Percentiles rank a stretch among this genome's conserved stretches.
Conservation (phyloP, 768 basidiomycete species). For the Kwoniella bestiolae region DNA sequence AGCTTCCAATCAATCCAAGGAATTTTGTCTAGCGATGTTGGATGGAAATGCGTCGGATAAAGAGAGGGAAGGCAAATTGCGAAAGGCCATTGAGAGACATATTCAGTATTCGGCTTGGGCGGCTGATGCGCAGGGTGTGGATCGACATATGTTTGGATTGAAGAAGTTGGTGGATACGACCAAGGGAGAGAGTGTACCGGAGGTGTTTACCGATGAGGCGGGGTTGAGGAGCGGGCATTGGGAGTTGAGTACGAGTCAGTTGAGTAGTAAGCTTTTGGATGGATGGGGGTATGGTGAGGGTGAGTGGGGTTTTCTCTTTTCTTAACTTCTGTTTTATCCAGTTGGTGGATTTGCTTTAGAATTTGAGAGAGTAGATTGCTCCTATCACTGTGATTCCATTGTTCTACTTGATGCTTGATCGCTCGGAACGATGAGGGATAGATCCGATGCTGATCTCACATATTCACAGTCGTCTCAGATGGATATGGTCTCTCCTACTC, state of each 20-base stretch:
- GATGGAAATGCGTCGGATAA: constrained; percentile 49
- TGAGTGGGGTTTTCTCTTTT: constrained; percentile 55
- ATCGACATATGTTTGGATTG: constrained; percentile 91
- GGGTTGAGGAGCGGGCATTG: constrained; percentile 77
- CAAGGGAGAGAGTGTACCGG: constrained; percentile 70
- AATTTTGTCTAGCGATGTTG: constrained; percentile 86
- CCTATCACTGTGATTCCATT: no score
- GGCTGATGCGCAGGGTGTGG: constrained; percentile 90
- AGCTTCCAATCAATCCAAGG: constrained; percentile 78
- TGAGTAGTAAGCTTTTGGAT: constrained; percentile 78
- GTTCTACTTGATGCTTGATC: no score
- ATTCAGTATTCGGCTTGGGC: constrained; percentile 87
- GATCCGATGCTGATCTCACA: not conserved
- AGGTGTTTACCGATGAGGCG: constrained; percentile 73
- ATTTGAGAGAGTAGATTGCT: no score
- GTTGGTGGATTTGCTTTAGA: no score
- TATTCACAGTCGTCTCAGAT: constrained; percentile 72
- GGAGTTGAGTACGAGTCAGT: constrained; percentile 89
- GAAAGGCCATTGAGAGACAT: constrained; percentile 77
- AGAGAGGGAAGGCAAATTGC: constrained; percentile 70
- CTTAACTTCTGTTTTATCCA: not conserved
- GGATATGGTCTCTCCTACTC: constrained; percentile 91
- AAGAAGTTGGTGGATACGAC: constrained; percentile 72
- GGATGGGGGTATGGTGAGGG: constrained; percentile 99
- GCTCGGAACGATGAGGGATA: not conserved